Conservation (phyloP, 768 basidiomycete genomes). For the Termitomyces sp. region DNA sequence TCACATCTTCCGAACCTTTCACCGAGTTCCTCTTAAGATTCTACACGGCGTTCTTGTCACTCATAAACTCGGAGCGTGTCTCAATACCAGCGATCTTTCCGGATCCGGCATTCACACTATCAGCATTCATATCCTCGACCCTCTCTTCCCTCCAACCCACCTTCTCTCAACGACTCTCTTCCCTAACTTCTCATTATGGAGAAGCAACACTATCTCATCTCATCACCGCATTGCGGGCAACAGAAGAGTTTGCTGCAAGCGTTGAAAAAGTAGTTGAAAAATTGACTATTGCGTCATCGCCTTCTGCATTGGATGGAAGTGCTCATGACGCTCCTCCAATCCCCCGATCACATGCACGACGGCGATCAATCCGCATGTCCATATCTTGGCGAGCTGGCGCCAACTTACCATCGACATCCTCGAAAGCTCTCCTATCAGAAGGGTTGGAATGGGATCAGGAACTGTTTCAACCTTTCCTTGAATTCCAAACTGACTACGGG, state of each 20-base stretch:
- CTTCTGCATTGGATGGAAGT: constrained; percentile 17
- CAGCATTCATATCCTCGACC: constrained; percentile 78
- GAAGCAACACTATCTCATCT: constrained; percentile 63
- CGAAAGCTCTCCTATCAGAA: constrained; percentile 25
- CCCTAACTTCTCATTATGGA: constrained; percentile 63
- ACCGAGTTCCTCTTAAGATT: constrained; percentile 71
- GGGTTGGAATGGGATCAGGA: constrained; percentile 83
- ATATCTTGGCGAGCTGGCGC: constrained; percentile 54
- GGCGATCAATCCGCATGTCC: constrained; percentile 61
- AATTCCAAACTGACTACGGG: constrained; percentile 84
- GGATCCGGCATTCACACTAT: constrained; percentile 71
- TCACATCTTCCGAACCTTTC: constrained; percentile 36
- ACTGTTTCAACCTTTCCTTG: constrained; percentile 91
- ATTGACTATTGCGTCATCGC: constrained; percentile 34
- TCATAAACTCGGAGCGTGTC: constrained; percentile 67
- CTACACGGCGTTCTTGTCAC: constrained; percentile 60
- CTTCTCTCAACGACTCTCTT: constrained; percentile 72
- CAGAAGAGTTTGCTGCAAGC: constrained; percentile 77
- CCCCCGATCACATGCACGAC: constrained; percentile 31
- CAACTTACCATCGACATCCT: constrained; percentile 23
- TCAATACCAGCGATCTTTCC: constrained; percentile 86
- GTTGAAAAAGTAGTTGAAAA: constrained; percentile 80
- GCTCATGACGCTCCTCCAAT: constrained; percentile 15
- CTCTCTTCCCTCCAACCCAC: constrained; percentile 79
- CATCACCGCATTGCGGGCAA: constrained; percentile 65